These are phyloP conservation scores for Xylariaceae sp. DNA, from an alignment of 2,329 filamentous ascomycete genomes.

Conservation along the genomic window DNA sequence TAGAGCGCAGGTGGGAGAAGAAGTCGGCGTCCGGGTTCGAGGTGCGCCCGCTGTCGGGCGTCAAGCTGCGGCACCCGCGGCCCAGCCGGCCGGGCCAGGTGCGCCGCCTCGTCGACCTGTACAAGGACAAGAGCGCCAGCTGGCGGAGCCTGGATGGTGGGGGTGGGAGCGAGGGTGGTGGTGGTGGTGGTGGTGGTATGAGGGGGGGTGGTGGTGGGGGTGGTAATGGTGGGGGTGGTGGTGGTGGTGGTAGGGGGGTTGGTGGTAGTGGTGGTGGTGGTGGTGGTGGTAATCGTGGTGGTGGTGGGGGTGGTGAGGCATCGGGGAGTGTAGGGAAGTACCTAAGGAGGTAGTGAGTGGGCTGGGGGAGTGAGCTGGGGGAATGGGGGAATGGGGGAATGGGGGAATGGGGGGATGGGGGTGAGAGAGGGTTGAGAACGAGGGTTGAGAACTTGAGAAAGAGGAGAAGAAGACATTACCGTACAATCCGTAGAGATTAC, in stretches of 20 bases:
- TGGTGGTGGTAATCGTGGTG: too few species aligned
- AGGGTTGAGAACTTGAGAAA: too few species aligned
- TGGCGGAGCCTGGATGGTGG: slow-evolving; percentile 4
- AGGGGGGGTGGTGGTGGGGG: too few species aligned
- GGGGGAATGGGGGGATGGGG: too few species aligned
- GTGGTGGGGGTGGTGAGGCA: slow-evolving; percentile 1
- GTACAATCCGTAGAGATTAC: too few species aligned
- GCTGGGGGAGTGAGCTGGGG: slow-evolving; percentile 1
- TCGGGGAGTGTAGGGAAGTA: not conserved
- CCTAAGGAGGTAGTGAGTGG: not conserved
- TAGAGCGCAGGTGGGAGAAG: slow-evolving; percentile 10
- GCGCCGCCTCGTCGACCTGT: slow-evolving; percentile 25
- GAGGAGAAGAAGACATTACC: too few species aligned
- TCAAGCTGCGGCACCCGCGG: slow-evolving; percentile 21
- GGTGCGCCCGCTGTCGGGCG: slow-evolving; percentile 19
- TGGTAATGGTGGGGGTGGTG: too few species aligned
- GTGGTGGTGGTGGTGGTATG: too few species aligned
- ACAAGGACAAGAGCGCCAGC: slow-evolving; percentile 20
- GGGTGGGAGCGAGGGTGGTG: slow-evolving; percentile 6
- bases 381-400: not conserved
- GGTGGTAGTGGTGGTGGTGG: too few species aligned
- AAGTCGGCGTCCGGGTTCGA: slow-evolving; percentile 27
- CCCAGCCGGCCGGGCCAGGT: slow-evolving; percentile 23
- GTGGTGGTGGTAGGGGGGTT: too few species aligned
- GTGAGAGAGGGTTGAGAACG: too few species aligned